Evolutionary conservation across 202 grass and related monocot genomes (phyloP).

Genomic region (Hordeum pubiflorum): DNA sequence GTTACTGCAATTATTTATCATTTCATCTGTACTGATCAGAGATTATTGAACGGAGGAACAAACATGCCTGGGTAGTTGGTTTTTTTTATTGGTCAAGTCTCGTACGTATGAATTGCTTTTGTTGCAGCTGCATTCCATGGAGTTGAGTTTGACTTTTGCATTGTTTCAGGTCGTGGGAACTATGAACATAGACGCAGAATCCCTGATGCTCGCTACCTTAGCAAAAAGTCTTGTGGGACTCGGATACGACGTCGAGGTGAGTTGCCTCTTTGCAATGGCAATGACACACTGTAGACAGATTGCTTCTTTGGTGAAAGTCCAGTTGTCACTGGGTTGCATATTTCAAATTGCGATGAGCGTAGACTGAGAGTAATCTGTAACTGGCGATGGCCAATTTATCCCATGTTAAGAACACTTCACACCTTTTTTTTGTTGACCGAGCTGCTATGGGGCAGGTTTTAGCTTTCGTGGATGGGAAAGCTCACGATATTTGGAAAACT

Average conservation of each 20-base stretch:
- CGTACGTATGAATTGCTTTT: slow-evolving; percentile 4
- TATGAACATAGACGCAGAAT: slow-evolving; percentile 49
- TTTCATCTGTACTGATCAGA: not conserved
- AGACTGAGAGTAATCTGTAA: not conserved
- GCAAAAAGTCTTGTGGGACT: slow-evolving; percentile 52
- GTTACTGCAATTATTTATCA: not conserved
- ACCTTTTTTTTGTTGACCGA: not conserved
- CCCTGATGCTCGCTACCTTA: slow-evolving; percentile 76
- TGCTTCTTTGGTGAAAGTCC: not conserved
- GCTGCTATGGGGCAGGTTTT: slow-evolving; percentile 52
- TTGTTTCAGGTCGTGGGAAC: slow-evolving; percentile 65
- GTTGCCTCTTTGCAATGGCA: slow-evolving; percentile 20
- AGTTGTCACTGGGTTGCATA: not conserved
- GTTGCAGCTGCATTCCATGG: not conserved
- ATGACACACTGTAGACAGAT: not conserved
- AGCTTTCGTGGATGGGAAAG: slow-evolving; percentile 50
- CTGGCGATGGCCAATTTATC: not conserved
- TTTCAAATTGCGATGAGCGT: not conserved
- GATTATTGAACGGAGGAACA: slow-evolving; percentile 21
- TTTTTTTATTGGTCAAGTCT: slow-evolving; percentile 15
- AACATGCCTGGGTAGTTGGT: slow-evolving; percentile 37
- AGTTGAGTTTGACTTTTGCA: slow-evolving; percentile 20
- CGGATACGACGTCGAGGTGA: slow-evolving; percentile 71
- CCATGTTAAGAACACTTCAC: slow-evolving; percentile 8
- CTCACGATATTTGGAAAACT: slow-evolving; percentile 51